Evolutionary conservation across 768 basidiomycete genomes (phyloP).

Genomic region (Rhizopogon sp.): DNA sequence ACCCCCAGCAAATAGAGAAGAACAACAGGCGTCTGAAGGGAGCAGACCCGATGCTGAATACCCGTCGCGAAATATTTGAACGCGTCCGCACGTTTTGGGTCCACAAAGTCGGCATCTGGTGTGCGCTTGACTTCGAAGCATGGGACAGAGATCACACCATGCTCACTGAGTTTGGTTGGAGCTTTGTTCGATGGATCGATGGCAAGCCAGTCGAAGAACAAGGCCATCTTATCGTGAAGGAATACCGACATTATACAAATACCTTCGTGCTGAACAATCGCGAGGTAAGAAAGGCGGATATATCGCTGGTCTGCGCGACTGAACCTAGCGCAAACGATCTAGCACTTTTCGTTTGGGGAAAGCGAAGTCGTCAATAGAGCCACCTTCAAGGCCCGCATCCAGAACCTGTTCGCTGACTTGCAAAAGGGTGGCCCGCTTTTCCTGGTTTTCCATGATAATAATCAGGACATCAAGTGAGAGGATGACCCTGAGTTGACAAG

Average conservation of each 20-base stretch:
- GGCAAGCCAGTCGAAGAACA: conserved; percentile 41
- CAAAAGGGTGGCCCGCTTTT: conserved; percentile 54
- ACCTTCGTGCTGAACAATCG: conserved; percentile 60
- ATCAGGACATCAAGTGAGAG: conserved; percentile 69
- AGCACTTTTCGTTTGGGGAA: conserved; percentile 67
- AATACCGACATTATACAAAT: conserved; percentile 54
- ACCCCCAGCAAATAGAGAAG: conserved; percentile 62
- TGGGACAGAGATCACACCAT: conserved; percentile 75
- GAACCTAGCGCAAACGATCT: not conserved
- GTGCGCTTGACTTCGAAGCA: conserved; percentile 76
- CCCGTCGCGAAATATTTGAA: conserved; percentile 64
- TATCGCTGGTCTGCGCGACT: not conserved
- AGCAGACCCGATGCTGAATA: conserved; percentile 45
- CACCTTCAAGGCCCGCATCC: conserved; percentile 49
- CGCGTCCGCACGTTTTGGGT: conserved; percentile 59
- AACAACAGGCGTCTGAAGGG: conserved; percentile 76
- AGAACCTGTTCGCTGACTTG: conserved; percentile 37
- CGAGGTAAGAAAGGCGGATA: conserved; percentile 36
- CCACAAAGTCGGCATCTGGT: conserved; percentile 64
- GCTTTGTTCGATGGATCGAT: conserved; percentile 50
- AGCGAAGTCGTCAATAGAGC: conserved; percentile 50
- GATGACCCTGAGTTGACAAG: not conserved
- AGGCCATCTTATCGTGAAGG: conserved; percentile 63
- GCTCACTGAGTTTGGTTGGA: conserved; percentile 84
- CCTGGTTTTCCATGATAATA: conserved; percentile 77